phyloP scores from a whole-genome alignment of 345 rosid genomes.

The Euphorbia pulcherrima region DNA sequence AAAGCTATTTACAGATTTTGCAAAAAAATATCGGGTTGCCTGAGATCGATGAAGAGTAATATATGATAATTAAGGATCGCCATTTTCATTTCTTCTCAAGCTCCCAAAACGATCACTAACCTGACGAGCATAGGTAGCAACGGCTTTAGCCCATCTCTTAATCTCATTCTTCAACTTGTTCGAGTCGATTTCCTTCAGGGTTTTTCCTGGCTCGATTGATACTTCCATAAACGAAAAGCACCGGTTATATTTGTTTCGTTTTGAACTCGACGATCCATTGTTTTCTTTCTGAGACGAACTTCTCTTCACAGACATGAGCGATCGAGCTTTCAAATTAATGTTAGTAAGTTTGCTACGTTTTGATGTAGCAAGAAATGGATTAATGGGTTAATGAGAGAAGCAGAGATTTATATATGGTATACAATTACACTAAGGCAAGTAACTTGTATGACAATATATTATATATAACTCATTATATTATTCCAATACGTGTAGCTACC shows the following conservation, averaged over 20 bases:
- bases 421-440: constrained; percentile 18
- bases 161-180: constrained; percentile 65
- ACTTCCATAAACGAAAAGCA: constrained; percentile 53
- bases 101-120: constrained; percentile 48
- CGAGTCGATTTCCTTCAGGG: constrained; percentile 54
- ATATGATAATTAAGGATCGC: not conserved
- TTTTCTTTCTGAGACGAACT: constrained; percentile 1
- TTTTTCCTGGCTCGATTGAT: constrained; percentile 34
- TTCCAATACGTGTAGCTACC: too few species aligned
- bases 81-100: constrained; percentile 11
- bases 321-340: not conserved
- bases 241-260: constrained; percentile 21
- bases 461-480: too few species aligned
- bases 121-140: constrained; percentile 72
- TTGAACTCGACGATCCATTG: not conserved
- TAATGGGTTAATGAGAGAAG: too few species aligned
- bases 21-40: not conserved
- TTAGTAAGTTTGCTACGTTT: not conserved
- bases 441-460: constrained; percentile 2
- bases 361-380: not conserved
- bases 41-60: not conserved
- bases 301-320: constrained; percentile 48
- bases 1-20: not conserved
- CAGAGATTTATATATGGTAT: not conserved
- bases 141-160: constrained; percentile 78